These are phyloP conservation scores for Cucumis hystrix DNA, from an alignment of 306 rosid genomes.

Conservation along the genomic window DNA sequence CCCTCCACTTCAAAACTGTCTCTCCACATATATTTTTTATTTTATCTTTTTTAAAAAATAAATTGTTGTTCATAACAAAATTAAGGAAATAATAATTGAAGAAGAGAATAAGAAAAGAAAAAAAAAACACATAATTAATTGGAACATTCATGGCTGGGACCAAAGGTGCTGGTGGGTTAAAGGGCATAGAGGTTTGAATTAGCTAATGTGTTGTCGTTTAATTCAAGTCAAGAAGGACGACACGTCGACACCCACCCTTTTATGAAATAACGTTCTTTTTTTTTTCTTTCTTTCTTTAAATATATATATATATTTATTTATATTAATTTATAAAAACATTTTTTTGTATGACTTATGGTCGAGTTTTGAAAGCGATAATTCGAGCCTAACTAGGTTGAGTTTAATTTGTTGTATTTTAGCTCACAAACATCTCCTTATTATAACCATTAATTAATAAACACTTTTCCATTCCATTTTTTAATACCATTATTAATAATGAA, in stretches of 20 bases:
- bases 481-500: background rate
- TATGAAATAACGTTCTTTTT: background rate
- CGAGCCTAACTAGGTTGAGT: background rate
- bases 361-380: background rate
- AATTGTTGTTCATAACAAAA: background rate
- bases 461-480: background rate
- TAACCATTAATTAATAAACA: background rate
- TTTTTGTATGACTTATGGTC: background rate
- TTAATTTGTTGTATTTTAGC: background rate
- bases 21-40: background rate
- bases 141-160: conserved; percentile 8
- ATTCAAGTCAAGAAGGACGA: background rate
- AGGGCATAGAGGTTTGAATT: background rate
- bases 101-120: background rate
- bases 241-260: conserved; percentile 3
- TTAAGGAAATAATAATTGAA: background rate
- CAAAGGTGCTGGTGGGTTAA: conserved; percentile 6
- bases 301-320: background rate
- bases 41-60: background rate
- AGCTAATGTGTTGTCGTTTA: conserved; percentile 7
- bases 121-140: background rate
- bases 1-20: background rate
- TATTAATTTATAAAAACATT: background rate
- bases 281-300: background rate
- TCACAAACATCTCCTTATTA: background rate